Evolutionary conservation across 83 land plant species (phyloP).

Genomic region (Picea abies): DNA sequence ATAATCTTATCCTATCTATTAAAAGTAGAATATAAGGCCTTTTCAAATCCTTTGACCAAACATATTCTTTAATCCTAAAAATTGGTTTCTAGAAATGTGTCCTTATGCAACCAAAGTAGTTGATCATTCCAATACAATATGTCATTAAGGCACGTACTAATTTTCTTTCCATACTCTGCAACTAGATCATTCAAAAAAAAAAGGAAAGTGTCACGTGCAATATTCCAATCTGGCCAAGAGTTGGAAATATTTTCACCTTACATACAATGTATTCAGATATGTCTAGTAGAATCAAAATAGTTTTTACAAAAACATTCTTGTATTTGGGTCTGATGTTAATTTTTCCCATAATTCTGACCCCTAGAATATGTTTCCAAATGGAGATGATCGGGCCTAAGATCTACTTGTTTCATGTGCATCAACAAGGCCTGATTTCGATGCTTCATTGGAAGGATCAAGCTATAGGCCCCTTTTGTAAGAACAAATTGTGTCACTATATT

Average conservation of each 20-base stretch:
- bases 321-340: too few relatives aligned
- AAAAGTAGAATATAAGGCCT: constrained; percentile 18
- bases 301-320: background rate
- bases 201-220: constrained; percentile 18
- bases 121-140: constrained; percentile 29
- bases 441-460: too few relatives aligned
- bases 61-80: background rate
- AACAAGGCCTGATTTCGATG: too few relatives aligned
- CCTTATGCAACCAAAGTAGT: background rate
- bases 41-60: constrained; percentile 18
- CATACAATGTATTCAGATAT: constrained; percentile 13
- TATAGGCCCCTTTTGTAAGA: too few relatives aligned
- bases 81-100: background rate
- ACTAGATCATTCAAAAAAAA: constrained; percentile 23
- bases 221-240: constrained; percentile 41
- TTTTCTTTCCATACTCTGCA: constrained; percentile 14
- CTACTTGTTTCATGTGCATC: too few relatives aligned
- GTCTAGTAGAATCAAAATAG: constrained; percentile 19
- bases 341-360: too few relatives aligned
- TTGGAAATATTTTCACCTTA: background rate
- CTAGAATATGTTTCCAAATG: too few relatives aligned
- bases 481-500: too few relatives aligned
- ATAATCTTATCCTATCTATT: constrained; percentile 19
- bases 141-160: background rate
- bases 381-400: too few relatives aligned